Evolutionary conservation across 345 rosid species (phyloP), one percentile per base, ranked within the genome.

Genomic region (Fremontodendron californicum): DNA sequence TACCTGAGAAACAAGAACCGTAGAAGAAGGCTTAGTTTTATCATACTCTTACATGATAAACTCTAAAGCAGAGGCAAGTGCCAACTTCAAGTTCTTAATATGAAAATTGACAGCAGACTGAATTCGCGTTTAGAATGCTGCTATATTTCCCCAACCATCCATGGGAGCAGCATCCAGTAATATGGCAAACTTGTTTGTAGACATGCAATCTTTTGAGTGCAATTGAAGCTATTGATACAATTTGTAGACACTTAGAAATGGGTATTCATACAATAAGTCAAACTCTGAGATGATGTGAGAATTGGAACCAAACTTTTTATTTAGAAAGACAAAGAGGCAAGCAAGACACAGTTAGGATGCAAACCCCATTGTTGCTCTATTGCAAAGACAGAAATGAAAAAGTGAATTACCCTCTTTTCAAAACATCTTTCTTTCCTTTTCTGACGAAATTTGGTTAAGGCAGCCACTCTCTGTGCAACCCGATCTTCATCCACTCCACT

Each of bases 371-470:
- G 25, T 66, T 10, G 45, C 25, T 71, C 40, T 15, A 29, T 21
- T 21, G 27, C 62, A 42, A 51, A 58, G 12, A 73, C 3, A 55
- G 1, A 35, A 37, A 42, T 6, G 39, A 60, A 74, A 74, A 42
- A 74, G 70, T 8, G 69, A 66, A 39, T 79, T 90, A 93, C 95
- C 93, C 82, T 85, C 79, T 92, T 92, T 71, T 89, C 91, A 74
- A 88, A 94, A 82, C 95, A 89, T 83, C 93, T 78, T 70, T 94
- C 95, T 84, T 89, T 94, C 48, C 97, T 89, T 83, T 94, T 92
- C 82, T 85, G 89, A 1, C 92, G 89, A 79, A 94, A 94, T 80
- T 92, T 92, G 74, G 76, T 75, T 70, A 90, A 81, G 71, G 92
- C 94, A 69, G 93, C 92, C 71, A 86, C 93, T 78, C 95, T 87